A percentile compares a stretch with the other conserved stretches of the same genome.
Evolutionary conservation across 768 basidiomycete genomes (phyloP).

Genomic region (Neoboletus brunneissimus): DNA sequence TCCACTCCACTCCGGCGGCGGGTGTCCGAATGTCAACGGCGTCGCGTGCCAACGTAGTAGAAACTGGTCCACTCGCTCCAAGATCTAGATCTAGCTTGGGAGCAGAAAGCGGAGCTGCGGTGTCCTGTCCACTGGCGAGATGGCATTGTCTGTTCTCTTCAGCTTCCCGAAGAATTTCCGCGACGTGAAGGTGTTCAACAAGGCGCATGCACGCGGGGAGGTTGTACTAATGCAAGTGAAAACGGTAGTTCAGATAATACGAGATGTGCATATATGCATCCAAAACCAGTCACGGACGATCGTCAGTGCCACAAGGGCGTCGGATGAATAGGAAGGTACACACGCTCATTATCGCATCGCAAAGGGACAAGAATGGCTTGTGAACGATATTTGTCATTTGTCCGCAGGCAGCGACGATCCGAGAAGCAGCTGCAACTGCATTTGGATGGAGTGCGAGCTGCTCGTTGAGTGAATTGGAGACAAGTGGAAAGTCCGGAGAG

Average conservation of each 20-base stretch:
- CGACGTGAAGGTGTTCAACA: constrained; percentile 66
- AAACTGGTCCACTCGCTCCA: not conserved
- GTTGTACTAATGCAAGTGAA: constrained; percentile 50
- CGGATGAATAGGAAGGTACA: constrained; percentile 23
- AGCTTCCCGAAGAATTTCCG: constrained; percentile 67
- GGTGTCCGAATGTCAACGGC: not conserved
- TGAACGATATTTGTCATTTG: constrained; percentile 67
- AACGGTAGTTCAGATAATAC: not conserved
- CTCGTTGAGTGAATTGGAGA: constrained; percentile 48
- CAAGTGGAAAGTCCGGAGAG: constrained; percentile 48
- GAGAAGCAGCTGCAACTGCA: constrained; percentile 57
- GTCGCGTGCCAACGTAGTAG: not conserved
- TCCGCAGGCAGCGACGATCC: constrained; percentile 66
- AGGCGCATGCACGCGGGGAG: constrained; percentile 73
- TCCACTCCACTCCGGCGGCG: not conserved
- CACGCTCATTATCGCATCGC: constrained; percentile 71
- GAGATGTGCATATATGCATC: constrained; percentile 15
- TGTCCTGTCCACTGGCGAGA: constrained; percentile 39
- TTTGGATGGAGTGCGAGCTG: constrained; percentile 56
- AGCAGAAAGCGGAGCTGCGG: not conserved
- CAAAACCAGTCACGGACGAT: not conserved
- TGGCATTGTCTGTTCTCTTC: constrained; percentile 41
- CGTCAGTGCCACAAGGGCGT: not conserved
- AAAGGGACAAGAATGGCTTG: constrained; percentile 65
- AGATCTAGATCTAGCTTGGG: not conserved